These are phyloP conservation scores for Myxozyma geophila DNA, from an alignment of 805 yeast species.

Conservation along the genomic window DNA sequence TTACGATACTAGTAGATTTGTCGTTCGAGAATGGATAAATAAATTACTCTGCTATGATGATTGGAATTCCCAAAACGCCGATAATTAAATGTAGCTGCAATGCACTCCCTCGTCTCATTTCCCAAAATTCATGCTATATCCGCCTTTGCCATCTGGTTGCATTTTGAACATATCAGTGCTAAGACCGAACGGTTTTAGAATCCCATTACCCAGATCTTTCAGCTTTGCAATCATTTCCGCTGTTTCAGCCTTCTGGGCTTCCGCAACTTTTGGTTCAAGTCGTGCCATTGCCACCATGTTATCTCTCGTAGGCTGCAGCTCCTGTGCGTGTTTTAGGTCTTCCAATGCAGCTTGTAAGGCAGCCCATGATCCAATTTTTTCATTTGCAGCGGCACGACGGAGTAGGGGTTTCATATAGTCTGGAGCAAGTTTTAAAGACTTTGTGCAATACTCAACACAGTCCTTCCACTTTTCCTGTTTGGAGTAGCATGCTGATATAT, in stretches of 20 bases:
- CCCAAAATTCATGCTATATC: conserved; percentile 33
- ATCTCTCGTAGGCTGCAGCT: conserved; percentile 18
- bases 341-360: conserved; percentile 41
- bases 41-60: not conserved
- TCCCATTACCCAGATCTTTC: conserved; percentile 44
- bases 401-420: conserved; percentile 71
- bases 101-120: conserved; percentile 1
- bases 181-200: conserved; percentile 43
- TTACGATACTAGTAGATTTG: not conserved
- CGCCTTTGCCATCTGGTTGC: conserved; percentile 37
- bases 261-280: conserved; percentile 36
- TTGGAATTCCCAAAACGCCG: not conserved
- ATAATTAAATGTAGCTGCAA: not conserved
- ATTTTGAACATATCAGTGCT: conserved; percentile 43
- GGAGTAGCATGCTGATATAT: conserved; percentile 40
- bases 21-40: not conserved
- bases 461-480: conserved; percentile 37
- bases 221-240: conserved; percentile 43
- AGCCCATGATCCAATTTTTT: conserved; percentile 40
- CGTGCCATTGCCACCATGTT: conserved; percentile 9
- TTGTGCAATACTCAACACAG: conserved; percentile 68
- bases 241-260: conserved; percentile 41
- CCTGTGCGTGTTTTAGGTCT: conserved; percentile 37
- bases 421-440: conserved; percentile 63
- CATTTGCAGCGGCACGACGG: conserved; percentile 73